Percentiles rank a stretch among this genome's conserved stretches.
Evolutionary conservation across 2,329 filamentous ascomycete genomes (phyloP).

Genomic region (Colletotrichum sublineola): DNA sequence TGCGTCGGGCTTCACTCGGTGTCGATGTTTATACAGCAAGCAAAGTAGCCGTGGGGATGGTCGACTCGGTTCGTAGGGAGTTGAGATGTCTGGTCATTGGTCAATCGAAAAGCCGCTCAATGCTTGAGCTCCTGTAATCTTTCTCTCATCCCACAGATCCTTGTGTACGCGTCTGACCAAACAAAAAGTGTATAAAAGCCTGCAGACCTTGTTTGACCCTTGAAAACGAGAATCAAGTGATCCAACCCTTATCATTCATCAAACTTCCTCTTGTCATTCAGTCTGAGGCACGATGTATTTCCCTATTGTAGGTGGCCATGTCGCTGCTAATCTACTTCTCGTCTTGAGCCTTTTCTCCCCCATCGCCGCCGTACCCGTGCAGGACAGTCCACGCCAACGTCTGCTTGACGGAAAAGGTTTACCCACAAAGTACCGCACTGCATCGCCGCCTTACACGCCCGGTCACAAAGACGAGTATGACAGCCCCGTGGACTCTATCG

Average conservation of each 20-base stretch:
- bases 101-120: constrained; percentile 23
- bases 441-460: constrained; percentile 68
- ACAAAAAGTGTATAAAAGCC: constrained; percentile 22
- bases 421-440: constrained; percentile 57
- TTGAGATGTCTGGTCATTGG: constrained; percentile 3
- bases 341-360: constrained; percentile 23
- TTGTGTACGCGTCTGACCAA: constrained; percentile 8
- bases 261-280: background rate
- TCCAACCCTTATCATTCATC: background rate
- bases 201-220: background rate
- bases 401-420: constrained; percentile 64
- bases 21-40: background rate
- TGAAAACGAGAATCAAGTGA: background rate
- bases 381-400: constrained; percentile 69
- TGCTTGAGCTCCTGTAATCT: constrained; percentile 1
- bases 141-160: background rate
- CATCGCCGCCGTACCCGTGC: constrained; percentile 34
- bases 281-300: constrained; percentile 20
- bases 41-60: background rate
- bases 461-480: constrained; percentile 73
- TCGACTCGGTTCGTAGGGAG: background rate
- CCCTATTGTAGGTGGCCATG: constrained; percentile 1
- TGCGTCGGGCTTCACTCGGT: constrained; percentile 37
- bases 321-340: constrained; percentile 12
- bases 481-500: constrained; percentile 70